phyloP scores from a whole-genome alignment of 108 stramenopile species.

The Asterionellopsis glacialis region DNA sequence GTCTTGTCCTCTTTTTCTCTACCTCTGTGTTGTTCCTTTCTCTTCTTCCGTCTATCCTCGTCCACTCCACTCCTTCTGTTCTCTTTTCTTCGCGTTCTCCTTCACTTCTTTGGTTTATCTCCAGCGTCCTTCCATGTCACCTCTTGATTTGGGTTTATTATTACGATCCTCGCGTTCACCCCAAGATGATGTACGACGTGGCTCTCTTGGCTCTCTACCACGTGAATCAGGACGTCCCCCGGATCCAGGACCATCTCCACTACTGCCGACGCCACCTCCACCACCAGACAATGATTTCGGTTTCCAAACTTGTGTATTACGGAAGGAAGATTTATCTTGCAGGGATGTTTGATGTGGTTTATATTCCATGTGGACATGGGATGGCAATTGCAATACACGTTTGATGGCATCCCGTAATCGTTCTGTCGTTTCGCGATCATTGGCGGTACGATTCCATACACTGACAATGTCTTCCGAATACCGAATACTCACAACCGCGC shows the following conservation, averaged over 20 bases:
- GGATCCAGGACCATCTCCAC: slow-evolving; percentile 1
- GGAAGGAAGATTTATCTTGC: slow-evolving; percentile 64
- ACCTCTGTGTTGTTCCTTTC: too few relatives aligned
- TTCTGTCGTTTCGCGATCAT: slow-evolving; percentile 66
- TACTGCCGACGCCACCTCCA: background rate
- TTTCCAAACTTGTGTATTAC: slow-evolving; percentile 70
- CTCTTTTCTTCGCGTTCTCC: too few relatives aligned
- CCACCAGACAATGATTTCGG: slow-evolving; percentile 23
- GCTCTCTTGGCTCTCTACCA: background rate
- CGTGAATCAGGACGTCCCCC: slow-evolving; percentile 15
- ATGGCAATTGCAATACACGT: slow-evolving; percentile 75
- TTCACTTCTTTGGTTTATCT: background rate
- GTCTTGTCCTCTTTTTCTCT: too few relatives aligned
- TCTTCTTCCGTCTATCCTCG: too few relatives aligned
- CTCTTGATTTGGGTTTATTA: slow-evolving; percentile 13
- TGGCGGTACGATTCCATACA: slow-evolving; percentile 87
- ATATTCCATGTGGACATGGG: slow-evolving; percentile 76
- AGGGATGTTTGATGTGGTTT: slow-evolving; percentile 70
- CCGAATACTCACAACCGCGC: slow-evolving; percentile 88
- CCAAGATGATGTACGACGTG: slow-evolving; percentile 48
- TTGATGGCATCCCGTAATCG: slow-evolving; percentile 82
- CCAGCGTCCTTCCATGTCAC: slow-evolving; percentile 7
- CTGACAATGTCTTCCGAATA: slow-evolving; percentile 92
- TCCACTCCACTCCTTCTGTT: too few relatives aligned
- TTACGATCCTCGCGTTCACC: slow-evolving; percentile 38